Percentiles rank a stretch among this genome's conserved stretches.
phyloP scores from a whole-genome alignment of 2,329 filamentous ascomycete species.

The Penicillium vulpinum region DNA sequence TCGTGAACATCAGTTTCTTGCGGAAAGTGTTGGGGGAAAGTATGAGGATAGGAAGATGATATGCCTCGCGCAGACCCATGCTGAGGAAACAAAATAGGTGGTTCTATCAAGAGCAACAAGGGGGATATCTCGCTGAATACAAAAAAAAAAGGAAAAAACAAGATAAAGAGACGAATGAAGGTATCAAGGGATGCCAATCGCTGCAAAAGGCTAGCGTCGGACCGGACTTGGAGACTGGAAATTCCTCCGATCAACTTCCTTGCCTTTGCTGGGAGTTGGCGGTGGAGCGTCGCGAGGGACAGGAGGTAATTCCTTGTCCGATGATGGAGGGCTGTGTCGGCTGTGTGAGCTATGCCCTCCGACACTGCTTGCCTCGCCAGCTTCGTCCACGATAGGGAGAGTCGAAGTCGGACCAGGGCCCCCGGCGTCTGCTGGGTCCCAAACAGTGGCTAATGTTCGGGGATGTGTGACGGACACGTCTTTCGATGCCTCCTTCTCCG shows the following conservation, averaged over 20 bases:
- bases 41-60: constrained; percentile 10
- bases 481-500: constrained; percentile 64
- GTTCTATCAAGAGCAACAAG: constrained; percentile 23
- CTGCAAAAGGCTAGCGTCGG: constrained; percentile 4
- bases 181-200: neutral
- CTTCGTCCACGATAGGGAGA: constrained; percentile 86
- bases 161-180: constrained; percentile 7
- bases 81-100: constrained; percentile 14
- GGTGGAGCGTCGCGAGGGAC: constrained; percentile 21
- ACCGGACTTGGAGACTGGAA: neutral
- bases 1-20: constrained; percentile 35
- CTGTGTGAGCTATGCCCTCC: constrained; percentile 60
- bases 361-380: constrained; percentile 71
- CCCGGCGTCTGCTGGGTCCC: constrained; percentile 58
- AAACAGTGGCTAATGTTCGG: constrained; percentile 59
- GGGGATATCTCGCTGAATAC: constrained; percentile 25
- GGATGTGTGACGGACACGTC: constrained; percentile 63
- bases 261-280: constrained; percentile 26
- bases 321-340: constrained; percentile 29
- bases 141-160: constrained; percentile 13
- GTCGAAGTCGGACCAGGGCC: constrained; percentile 55
- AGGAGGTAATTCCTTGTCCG: constrained; percentile 35
- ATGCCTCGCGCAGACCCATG: constrained; percentile 21
- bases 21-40: constrained; percentile 3
- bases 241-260: constrained; percentile 20